Conservation (phyloP, 2,329 filamentous ascomycete species). For the Phialemonium atrogriseum region DNA sequence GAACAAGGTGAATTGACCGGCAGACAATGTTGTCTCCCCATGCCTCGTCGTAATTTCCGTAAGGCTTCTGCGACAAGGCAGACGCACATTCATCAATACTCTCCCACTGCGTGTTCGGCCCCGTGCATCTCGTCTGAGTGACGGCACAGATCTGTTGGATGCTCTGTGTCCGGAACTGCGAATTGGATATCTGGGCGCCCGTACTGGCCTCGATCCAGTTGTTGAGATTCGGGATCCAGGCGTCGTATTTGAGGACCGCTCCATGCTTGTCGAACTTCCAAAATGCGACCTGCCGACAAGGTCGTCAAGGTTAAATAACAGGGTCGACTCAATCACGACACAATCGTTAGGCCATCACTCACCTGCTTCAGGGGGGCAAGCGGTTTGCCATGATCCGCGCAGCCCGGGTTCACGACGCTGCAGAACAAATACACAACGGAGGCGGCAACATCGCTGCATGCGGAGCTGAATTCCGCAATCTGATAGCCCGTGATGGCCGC, state of each 20-base stretch:
- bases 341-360: not conserved
- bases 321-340: too few relatives aligned
- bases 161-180: constrained; percentile 16
- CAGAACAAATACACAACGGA: constrained; percentile 27
- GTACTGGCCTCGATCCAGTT: constrained; percentile 23
- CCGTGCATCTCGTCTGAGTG: constrained; percentile 25
- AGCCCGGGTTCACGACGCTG: constrained; percentile 21
- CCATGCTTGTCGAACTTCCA: constrained; percentile 36
- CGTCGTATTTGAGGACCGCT: constrained; percentile 32
- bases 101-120: constrained; percentile 26
- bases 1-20: constrained; percentile 29
- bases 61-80: constrained; percentile 22
- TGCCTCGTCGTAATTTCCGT: constrained; percentile 30
- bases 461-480: constrained; percentile 24
- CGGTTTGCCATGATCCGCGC: constrained; percentile 19
- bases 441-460: constrained; percentile 25
- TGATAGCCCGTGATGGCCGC: constrained; percentile 23
- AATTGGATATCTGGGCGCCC: constrained; percentile 17
- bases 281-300: constrained; percentile 25
- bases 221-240: constrained; percentile 32
- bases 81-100: constrained; percentile 23
- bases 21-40: constrained; percentile 36
- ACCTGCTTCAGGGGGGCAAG: constrained; percentile 25
- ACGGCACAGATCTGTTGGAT: constrained; percentile 23
- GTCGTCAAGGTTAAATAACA: too few relatives aligned